Evolutionary conservation across 176 grass and related monocot genomes (phyloP).

Genomic region (Poa annua): DNA sequence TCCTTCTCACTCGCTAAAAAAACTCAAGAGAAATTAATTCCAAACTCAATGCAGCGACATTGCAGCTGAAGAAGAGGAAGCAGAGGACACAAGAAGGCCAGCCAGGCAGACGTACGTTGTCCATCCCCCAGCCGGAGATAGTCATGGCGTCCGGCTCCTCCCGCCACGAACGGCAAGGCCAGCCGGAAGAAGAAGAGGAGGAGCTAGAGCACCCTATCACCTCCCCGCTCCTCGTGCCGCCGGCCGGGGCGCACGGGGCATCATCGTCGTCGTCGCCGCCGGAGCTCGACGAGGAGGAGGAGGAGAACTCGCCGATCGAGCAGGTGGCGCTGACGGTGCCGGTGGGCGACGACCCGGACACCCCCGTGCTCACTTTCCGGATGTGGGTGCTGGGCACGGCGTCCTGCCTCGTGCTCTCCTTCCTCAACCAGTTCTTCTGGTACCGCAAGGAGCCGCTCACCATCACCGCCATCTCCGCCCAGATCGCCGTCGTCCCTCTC

Average conservation of each 20-base stretch:
- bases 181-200: constrained; percentile 4
- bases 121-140: background rate
- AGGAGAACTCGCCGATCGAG: constrained; percentile 91
- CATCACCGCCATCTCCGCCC: constrained; percentile 91
- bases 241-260: background rate
- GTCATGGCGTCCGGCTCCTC: constrained; percentile 40
- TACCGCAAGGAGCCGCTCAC: constrained; percentile 92
- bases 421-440: constrained; percentile 98
- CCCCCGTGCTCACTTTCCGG: constrained; percentile 83
- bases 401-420: constrained; percentile 81
- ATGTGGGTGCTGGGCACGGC: constrained; percentile 89
- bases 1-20: background rate
- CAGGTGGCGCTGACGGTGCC: constrained; percentile 94
- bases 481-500: constrained; percentile 89
- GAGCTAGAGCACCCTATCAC: constrained; percentile 38
- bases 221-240: constrained; percentile 48
- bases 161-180: background rate
- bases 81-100: background rate
- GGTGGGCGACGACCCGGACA: constrained; percentile 63
- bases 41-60: background rate
- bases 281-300: background rate
- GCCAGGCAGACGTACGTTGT: background rate
- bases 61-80: background rate
- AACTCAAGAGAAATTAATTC: background rate
- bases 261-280: constrained; percentile 38